These are phyloP conservation scores for Acanthamoeba culbertsoni DNA, from an alignment of 208 protist genomes.

Conservation along the genomic window DNA sequence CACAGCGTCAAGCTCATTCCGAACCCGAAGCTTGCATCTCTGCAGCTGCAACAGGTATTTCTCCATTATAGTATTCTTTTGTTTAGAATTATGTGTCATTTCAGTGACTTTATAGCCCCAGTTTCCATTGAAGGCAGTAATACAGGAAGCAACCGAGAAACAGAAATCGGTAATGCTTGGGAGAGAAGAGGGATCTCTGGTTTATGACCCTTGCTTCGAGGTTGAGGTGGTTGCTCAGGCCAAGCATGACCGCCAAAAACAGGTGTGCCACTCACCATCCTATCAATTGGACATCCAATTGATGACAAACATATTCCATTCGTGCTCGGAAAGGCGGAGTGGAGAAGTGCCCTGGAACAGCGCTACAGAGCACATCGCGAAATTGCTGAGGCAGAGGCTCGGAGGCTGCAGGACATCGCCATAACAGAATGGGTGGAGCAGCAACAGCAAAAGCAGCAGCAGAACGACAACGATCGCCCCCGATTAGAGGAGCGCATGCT, in stretches of 20 bases:
- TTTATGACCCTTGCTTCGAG: constrained; percentile 54
- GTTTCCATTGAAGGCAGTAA: no score
- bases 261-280: neutral
- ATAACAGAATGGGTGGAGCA: constrained; percentile 52
- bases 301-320: neutral
- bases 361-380: neutral
- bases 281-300: no score
- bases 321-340: neutral
- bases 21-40: no score
- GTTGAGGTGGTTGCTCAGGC: neutral
- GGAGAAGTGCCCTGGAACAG: neutral
- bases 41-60: no score
- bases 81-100: no score
- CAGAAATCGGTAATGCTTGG: no score
- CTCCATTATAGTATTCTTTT: no score
- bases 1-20: no score
- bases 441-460: neutral
- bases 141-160: no score
- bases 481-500: no score
- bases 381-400: neutral
- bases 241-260: neutral
- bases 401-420: constrained; percentile 6
- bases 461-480: neutral
- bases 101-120: no score
- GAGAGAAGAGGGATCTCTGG: no score